A percentile compares a stretch with the other conserved stretches of the same genome.
phyloP scores from a whole-genome alignment of 1,284 basidiomycete genomes.

The Rhizoctonia solani region DNA sequence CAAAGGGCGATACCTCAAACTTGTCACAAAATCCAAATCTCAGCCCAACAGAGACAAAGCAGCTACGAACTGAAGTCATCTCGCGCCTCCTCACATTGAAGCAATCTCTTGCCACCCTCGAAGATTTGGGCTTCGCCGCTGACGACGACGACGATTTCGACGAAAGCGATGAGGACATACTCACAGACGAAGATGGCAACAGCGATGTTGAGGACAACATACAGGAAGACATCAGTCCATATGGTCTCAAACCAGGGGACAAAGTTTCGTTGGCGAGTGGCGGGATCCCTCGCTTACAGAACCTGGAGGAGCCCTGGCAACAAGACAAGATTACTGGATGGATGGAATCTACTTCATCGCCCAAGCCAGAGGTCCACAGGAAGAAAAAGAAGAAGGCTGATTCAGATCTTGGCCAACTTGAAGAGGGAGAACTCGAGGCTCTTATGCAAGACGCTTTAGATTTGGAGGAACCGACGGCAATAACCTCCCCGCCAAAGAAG shows the following conservation, averaged over 20 bases:
- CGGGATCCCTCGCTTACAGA: constrained; percentile 47
- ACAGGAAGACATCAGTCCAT: constrained; percentile 46
- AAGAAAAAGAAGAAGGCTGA: constrained; percentile 42
- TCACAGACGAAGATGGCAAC: constrained; percentile 54
- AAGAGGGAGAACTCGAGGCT: constrained; percentile 45
- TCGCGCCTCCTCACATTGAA: constrained; percentile 84
- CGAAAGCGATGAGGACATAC: constrained; percentile 40
- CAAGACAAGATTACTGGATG: constrained; percentile 40
- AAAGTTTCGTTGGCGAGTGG: constrained; percentile 45
- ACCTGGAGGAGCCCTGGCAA: constrained; percentile 56
- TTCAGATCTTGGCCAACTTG: constrained; percentile 36
- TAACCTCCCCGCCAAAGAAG: constrained; percentile 42
- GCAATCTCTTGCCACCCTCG: constrained; percentile 78
- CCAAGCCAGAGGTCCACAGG: constrained; percentile 39
- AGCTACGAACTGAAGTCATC: constrained; percentile 66
- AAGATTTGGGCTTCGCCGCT: constrained; percentile 73
- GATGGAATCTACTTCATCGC: constrained; percentile 17
- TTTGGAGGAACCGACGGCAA: constrained; percentile 35
- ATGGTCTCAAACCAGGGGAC: constrained; percentile 49
- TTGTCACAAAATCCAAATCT: not conserved
- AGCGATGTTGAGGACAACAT: constrained; percentile 47
- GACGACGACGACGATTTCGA: constrained; percentile 46
- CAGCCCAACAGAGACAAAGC: constrained; percentile 12
- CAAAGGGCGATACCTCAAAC: constrained; percentile 55
- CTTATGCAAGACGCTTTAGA: constrained; percentile 42